Evolutionary conservation across 208 protist genomes (phyloP).

Genomic region (Leishmania tarentolae): DNA sequence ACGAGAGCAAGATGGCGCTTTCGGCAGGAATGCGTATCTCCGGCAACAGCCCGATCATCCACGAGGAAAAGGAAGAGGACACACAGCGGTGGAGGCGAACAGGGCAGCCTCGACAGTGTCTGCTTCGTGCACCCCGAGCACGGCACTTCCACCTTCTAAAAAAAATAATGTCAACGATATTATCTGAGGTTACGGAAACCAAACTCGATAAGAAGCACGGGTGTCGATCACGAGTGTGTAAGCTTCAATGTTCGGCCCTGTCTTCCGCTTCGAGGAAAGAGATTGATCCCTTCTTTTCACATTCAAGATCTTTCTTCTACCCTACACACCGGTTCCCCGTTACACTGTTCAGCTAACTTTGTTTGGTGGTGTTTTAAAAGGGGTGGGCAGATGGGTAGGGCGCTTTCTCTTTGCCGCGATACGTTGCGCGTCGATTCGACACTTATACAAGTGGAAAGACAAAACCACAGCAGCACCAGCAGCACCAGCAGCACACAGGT

Average conservation of each 20-base stretch:
- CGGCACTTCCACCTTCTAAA: not conserved
- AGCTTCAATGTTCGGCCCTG: not conserved
- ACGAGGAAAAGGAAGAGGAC: not conserved
- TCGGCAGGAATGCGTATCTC: not conserved
- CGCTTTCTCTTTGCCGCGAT: no score
- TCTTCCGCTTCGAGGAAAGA: not conserved
- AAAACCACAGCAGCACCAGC: not conserved
- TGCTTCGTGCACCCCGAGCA: not conserved
- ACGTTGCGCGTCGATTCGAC: not conserved
- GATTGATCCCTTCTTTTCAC: not conserved
- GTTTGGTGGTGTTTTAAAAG: not conserved
- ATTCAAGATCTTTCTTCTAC: not conserved
- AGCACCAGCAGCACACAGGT: no score
- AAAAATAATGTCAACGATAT: not conserved
- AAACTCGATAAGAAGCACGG: not conserved
- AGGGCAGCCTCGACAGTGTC: not conserved
- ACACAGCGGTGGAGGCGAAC: not conserved
- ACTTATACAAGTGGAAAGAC: not conserved
- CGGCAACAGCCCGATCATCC: not conserved
- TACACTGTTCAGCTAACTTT: not conserved
- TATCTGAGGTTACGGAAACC: not conserved
- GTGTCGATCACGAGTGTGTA: not conserved
- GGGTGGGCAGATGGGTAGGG: no score
- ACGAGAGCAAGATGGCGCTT: not conserved
- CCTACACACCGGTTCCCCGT: not conserved